Evolutionary conservation across 2,329 filamentous ascomycete species (phyloP), one percentile per base, ranked within the genome.

Genomic region (Phyllosticta citrichinensis): DNA sequence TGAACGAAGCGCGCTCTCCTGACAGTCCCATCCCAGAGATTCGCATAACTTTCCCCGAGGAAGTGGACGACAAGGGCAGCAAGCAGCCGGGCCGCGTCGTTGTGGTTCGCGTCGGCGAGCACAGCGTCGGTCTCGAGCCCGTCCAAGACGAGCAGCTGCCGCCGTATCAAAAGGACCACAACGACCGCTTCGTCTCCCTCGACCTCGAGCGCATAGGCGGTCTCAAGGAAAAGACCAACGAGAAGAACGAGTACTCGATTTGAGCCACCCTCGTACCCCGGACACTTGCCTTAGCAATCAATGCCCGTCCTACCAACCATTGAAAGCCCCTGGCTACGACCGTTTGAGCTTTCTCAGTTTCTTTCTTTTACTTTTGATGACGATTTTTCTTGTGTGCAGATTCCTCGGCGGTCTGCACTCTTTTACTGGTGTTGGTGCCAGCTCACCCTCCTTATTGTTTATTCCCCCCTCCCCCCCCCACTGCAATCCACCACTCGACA

Each of bases 21-120:
- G 79, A 87, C 68, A 89, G 84, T 74, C 87, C 88, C 66, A 83
- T 97, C 27, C 94, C 94, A 20, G 89, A 97, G 77, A 99, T 99
- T 70, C 91, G 92, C 76, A 96, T 99, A 75, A 97, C 94, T 40
- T 97, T 99, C 80, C 94, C 94, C 17, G 90, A 95, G 68, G 94
- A 97, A 79, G 87, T 95, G 67, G 92, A 97, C 71, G 89, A 91
- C 56, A 70, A 77, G 60, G 93, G 93, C 67, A 90, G 86, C 75
- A 82, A 83, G 68, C 88, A 88, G 78, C 91, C 87, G 66, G 93
- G 93, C 35, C 86, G 92, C 33, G 91, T 97, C 57, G 88, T 99
- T 22, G 85, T 97, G 40, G 93, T 99, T 61, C 85, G 90, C 58
- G 90, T 97, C 57, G 91, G 92, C 64, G 94, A 97, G 66, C 87